These are phyloP conservation scores for Penicillium sp. DNA, from an alignment of 2,329 filamentous ascomycete species.

Conservation along the genomic window DNA sequence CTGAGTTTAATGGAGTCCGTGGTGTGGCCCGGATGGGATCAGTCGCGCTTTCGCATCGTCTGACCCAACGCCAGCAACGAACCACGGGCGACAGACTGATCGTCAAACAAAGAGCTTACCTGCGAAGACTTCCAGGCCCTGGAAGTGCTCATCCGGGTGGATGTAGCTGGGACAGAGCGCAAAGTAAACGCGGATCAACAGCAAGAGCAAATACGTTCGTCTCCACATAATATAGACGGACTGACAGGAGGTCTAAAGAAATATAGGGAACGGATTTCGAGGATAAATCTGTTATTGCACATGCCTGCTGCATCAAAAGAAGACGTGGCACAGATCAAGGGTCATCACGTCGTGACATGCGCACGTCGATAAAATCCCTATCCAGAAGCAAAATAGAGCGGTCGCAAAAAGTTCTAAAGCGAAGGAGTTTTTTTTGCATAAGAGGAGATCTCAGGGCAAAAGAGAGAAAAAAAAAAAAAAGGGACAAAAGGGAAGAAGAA, in stretches of 20 bases:
- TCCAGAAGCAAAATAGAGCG: background rate
- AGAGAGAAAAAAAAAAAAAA: background rate
- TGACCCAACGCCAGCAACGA: background rate
- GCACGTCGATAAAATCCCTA: constrained; percentile 1
- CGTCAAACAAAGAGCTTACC: constrained; percentile 64
- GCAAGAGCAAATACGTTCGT: constrained; percentile 81
- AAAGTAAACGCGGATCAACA: constrained; percentile 89
- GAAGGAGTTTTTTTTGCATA: background rate
- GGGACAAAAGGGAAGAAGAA: background rate
- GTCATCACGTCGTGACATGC: constrained; percentile 15
- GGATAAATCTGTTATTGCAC: constrained; percentile 15
- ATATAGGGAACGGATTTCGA: constrained; percentile 11
- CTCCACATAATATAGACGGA: constrained; percentile 73
- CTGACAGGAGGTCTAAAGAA: constrained; percentile 18
- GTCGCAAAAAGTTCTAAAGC: background rate
- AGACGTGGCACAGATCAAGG: constrained; percentile 13
- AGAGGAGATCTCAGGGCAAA: background rate
- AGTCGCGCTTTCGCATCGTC: constrained; percentile 14
- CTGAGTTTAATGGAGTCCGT: background rate
- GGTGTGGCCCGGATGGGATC: constrained; percentile 3
- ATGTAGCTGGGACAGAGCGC: constrained; percentile 94
- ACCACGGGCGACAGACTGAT: background rate
- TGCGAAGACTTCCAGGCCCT: constrained; percentile 95
- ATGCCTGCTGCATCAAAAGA: constrained; percentile 19
- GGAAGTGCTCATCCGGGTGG: constrained; percentile 98